Base-by-base conservation (phyloP, 2,329 filamentous ascomycete genomes). In the Lasiodiplodia sp. region DNA sequence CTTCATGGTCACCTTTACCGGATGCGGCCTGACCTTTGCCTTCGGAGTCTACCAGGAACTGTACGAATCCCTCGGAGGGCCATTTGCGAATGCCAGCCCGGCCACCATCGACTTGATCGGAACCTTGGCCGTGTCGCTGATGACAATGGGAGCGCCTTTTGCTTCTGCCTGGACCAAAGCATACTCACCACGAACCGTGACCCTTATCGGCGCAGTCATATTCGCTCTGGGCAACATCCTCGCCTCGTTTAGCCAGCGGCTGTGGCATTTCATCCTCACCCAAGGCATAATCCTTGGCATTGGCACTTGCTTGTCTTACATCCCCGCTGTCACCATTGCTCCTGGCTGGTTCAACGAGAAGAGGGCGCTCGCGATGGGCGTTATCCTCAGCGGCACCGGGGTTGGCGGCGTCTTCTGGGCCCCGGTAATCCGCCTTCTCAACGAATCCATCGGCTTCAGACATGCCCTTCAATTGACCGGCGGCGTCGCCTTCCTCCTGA, bases 1-100 rank as follows among this genome's bases (percentile, higher is more conserved):
- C 47, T 77, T 77, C 58, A 70, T 74, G 16, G 71, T 79, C 10
- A 75, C 76, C 12, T 79, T 79, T 56, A 80, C 76, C 40, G 74
- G 73, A 57, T 79, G 79, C 57, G 79, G 79, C 25, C 74, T 81
- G 23, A 78, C 76, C 56, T 82, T 82, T 66, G 75, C 77, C 11
- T 82, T 80, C 51, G 80, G 80, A 38, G 77, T 82, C 47, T 82
- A 80, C 56, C 79, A 82, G 72, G 79, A 76, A 6, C 73, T 81
- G 0, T 81, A 81, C 47, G 78, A 80, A 58, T 72, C 74, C 4
- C 73, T 81, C 70, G 71, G 70, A n/a, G 75, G 73, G 0, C 80
- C 80, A 0, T 82, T 82, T 66, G 74, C 74, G 0, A 73, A 75
- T 16, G 77, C 78, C n/a, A 75, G 74, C 2, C 72, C 80, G 0